Evolutionary conservation across 2,329 filamentous ascomycete species (phyloP), one percentile per base, ranked within the genome.

Genomic region (Colletotrichum tamarilloi): DNA sequence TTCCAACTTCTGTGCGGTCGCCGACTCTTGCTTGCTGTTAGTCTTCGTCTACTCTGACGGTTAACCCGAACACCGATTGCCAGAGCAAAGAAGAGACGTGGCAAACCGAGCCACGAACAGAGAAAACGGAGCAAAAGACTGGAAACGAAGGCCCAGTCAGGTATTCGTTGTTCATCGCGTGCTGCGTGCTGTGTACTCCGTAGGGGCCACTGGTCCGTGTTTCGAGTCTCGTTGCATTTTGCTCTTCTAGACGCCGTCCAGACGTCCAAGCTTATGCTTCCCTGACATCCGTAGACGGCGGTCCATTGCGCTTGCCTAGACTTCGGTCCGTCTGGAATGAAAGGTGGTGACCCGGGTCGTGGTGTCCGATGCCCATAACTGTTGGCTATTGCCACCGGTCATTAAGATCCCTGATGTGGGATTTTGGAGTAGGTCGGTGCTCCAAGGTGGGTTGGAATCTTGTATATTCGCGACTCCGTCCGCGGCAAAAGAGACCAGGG

Each of bases 391-490:
- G 53, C 49, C 9, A n/a, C 49, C 28, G 58, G n/a, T 62, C 58
- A 52, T 53, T 19, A 12, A 42, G 30, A 60, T 60, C 35, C 42
- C 58, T 63, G 28, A 38, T 66, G 53, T 42, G 38, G 42, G 35
- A 35, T 56, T 49, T 62, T 70, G 67, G 28, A 35, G 67, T 46
- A 65, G 67, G 55, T 62, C 46, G 71, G 57, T 52, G 71, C 46
- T 59, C 42, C 22, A 49, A 62, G 24, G 59, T 57, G 67, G 49
- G 49, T 57, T 66, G 38, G 30, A 57, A n/a, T 62, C 46, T 69
- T 57, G 49, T 73, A 62, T 71, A 73, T 62, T 57, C 71, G 67
- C 57, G 71, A 73, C 71, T 66, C 71, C 30, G 38, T 66, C 60
- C 67, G 71, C 60, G 67, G 38, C 71, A 66, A 62, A 49, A 49